Conservation (phyloP, 2,329 filamentous ascomycete genomes). For the Colletotrichum melonis region DNA sequence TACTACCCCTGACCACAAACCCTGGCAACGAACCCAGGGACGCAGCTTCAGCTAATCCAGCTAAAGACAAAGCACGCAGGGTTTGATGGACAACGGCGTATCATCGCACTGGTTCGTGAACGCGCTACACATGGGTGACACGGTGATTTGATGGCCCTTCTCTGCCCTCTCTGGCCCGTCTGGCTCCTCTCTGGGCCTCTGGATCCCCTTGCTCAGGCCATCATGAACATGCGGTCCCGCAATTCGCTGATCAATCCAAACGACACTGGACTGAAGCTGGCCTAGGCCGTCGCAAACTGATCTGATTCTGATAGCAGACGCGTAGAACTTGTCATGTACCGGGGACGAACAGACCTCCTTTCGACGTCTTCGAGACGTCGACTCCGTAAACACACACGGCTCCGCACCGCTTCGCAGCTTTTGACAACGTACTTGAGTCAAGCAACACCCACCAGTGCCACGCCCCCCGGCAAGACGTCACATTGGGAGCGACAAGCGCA, state of each 20-base stretch:
- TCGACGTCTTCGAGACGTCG: neutral
- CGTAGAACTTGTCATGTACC: neutral
- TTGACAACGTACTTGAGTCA: neutral
- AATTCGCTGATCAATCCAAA: slow-evolving; percentile 3
- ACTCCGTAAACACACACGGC: neutral
- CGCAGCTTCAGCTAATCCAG: neutral
- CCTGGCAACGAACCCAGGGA: neutral
- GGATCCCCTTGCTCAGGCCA: neutral
- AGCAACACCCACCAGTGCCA: neutral
- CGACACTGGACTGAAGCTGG: neutral
- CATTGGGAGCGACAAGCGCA: neutral
- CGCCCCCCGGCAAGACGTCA: neutral
- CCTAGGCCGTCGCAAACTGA: too few species aligned
- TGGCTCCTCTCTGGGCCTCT: neutral
- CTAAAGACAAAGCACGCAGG: neutral
- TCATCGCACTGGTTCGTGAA: neutral
- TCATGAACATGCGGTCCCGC: slow-evolving; percentile 13
- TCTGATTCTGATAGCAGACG: neutral
- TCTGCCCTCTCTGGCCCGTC: too few species aligned
- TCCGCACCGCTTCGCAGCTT: neutral
- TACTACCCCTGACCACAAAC: neutral
- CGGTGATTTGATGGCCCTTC: neutral
- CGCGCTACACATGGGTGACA: neutral
- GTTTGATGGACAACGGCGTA: slow-evolving; percentile 2
- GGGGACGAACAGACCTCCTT: neutral